Conservation (phyloP, 1,284 basidiomycete genomes). For the Earliella scabrosa region DNA sequence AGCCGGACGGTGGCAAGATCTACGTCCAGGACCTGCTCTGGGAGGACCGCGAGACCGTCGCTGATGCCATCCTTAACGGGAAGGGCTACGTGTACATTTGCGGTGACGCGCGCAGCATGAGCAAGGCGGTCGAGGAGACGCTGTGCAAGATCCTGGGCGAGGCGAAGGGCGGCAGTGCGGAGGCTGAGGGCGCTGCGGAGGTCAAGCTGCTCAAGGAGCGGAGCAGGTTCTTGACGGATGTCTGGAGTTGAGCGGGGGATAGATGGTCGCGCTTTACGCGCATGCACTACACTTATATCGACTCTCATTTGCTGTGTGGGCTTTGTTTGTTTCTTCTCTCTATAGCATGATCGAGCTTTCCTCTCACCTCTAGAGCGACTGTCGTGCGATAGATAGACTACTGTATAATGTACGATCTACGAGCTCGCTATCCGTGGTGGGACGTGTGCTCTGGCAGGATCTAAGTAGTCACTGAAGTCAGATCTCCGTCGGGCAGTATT, state of each 20-base stretch:
- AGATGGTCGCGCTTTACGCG: neutral
- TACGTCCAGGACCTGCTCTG: conserved; percentile 98
- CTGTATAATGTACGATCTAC: conserved; percentile 3
- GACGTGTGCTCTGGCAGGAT: too few relatives aligned
- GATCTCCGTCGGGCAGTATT: too few relatives aligned
- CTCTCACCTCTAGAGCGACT: conserved; percentile 11
- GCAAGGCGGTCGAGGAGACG: conserved; percentile 90
- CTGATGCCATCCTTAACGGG: conserved; percentile 88
- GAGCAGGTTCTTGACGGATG: conserved; percentile 80
- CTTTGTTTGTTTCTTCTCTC: neutral
- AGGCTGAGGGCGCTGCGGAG: conserved; percentile 89
- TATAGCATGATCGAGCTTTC: neutral
- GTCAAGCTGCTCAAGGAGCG: conserved; percentile 94
- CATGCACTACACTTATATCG: neutral
- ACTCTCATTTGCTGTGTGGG: conserved; percentile 8
- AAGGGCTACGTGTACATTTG: conserved; percentile 96
- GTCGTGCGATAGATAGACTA: neutral
- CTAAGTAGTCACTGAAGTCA: too few relatives aligned
- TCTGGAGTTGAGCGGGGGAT: conserved; percentile 52
- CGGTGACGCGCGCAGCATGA: conserved; percentile 97
- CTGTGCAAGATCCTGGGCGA: conserved; percentile 89
- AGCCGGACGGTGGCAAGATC: conserved; percentile 92
- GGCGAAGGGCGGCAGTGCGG: conserved; percentile 86
- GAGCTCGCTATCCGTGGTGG: too few relatives aligned
- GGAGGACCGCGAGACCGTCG: conserved; percentile 82